A percentile compares a stretch with the other conserved stretches of the same genome.
phyloP scores from a whole-genome alignment of 169 alveolate genomes.

The Eimeria necatrix region DNA sequence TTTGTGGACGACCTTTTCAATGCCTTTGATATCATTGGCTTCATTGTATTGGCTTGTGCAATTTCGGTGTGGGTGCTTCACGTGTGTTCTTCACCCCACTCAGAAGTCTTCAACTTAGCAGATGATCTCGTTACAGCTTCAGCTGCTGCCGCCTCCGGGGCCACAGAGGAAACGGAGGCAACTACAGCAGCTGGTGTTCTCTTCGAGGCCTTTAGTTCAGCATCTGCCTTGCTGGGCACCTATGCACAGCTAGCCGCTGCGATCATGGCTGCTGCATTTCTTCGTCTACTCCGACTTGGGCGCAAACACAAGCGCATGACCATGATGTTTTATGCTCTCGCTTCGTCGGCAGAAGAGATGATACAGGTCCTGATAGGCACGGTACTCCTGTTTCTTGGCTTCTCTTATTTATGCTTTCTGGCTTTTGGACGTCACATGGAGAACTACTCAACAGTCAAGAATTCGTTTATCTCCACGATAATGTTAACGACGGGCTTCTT shows the following conservation, averaged over 20 bases:
- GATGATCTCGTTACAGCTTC: slow-evolving; percentile 22
- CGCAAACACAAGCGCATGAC: slow-evolving; percentile 59
- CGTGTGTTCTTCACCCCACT: slow-evolving; percentile 35
- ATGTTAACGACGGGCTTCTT: slow-evolving; percentile 60
- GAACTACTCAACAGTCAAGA: slow-evolving; percentile 24
- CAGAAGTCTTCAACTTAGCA: background rate
- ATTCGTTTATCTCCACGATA: slow-evolving; percentile 37
- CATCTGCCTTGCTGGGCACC: slow-evolving; percentile 34
- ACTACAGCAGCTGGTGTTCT: slow-evolving; percentile 54
- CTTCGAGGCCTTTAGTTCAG: slow-evolving; percentile 12
- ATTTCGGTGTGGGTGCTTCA: slow-evolving; percentile 35
- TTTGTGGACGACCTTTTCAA: slow-evolving; percentile 54
- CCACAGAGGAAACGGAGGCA: slow-evolving; percentile 38
- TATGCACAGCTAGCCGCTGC: slow-evolving; percentile 72
- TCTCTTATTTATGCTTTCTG: slow-evolving; percentile 35
- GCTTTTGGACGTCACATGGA: slow-evolving; percentile 57
- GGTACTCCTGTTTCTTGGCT: slow-evolving; percentile 43
- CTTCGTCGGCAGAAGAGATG: slow-evolving; percentile 59
- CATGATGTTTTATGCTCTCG: slow-evolving; percentile 62
- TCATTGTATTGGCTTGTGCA: slow-evolving; percentile 29
- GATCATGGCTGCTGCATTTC: slow-evolving; percentile 36
- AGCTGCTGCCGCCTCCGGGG: slow-evolving; percentile 48
- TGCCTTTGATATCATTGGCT: slow-evolving; percentile 32
- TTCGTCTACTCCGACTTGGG: slow-evolving; percentile 57
- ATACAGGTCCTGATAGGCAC: slow-evolving; percentile 18